Evolutionary conservation across 2,329 filamentous ascomycete species (phyloP).

Genomic region (Elsinoe fawcettii): DNA sequence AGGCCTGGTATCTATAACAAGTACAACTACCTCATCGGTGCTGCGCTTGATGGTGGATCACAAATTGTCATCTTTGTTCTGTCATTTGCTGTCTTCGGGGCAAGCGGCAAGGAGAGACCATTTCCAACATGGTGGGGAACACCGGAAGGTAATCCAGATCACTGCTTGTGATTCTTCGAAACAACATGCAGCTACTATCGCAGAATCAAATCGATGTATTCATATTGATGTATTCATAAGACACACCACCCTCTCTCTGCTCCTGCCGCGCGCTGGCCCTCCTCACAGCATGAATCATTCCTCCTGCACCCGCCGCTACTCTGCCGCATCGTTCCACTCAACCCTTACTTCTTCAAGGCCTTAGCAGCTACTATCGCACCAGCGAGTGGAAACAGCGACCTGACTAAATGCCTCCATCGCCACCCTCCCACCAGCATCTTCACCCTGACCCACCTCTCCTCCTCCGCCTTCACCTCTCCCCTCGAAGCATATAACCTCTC

Average conservation of each 20-base stretch:
- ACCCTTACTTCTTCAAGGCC: neutral
- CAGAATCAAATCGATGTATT: too few relatives aligned
- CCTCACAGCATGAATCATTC: too few relatives aligned
- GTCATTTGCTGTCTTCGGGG: constrained; percentile 17
- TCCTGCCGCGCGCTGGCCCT: too few relatives aligned
- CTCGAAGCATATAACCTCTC: neutral
- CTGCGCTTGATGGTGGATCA: constrained; percentile 16
- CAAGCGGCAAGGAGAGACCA: constrained; percentile 14
- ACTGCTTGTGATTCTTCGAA: constrained; percentile 1
- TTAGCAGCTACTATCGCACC: neutral
- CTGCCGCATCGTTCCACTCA: neutral
- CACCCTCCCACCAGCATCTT: neutral
- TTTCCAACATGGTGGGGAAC: constrained; percentile 17
- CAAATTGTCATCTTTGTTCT: constrained; percentile 16
- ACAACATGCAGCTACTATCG: too few relatives aligned
- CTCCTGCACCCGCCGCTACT: neutral
- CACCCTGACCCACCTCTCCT: neutral
- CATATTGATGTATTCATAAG: too few relatives aligned
- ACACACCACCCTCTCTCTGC: neutral
- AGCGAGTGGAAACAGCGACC: neutral
- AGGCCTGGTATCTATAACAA: constrained; percentile 17
- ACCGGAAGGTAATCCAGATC: constrained; percentile 7
- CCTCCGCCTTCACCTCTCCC: neutral
- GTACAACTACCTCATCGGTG: constrained; percentile 17
- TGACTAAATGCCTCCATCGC: neutral